Percentiles rank a stretch among this genome's conserved stretches.
Conservation (phyloP, 805 yeast genomes). For the Candida silvatica region DNA sequence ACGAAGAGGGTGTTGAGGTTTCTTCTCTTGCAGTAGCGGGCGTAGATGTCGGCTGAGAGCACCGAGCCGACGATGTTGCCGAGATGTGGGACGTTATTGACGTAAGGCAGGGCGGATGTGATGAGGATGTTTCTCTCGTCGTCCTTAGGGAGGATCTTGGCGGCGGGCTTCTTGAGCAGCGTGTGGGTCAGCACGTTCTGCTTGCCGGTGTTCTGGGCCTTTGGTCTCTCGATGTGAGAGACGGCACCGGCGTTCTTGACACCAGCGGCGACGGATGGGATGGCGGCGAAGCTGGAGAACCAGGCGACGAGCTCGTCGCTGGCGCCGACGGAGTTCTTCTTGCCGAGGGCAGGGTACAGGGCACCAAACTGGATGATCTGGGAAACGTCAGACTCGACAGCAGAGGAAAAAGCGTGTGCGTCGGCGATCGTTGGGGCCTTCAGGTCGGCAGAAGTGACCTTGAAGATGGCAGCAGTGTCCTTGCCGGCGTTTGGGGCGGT, state of each 20-base stretch:
- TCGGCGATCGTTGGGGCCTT: background rate
- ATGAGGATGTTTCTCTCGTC: slow-evolving; percentile 75
- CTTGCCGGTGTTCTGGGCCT: slow-evolving; percentile 34
- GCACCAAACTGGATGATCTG: slow-evolving; percentile 55
- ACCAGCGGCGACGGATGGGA: slow-evolving; percentile 35
- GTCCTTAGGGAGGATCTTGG: slow-evolving; percentile 54
- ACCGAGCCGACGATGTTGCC: slow-evolving; percentile 97
- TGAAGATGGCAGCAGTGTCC: slow-evolving; percentile 11
- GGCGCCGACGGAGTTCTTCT: slow-evolving; percentile 1
- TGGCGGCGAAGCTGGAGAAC: slow-evolving; percentile 32
- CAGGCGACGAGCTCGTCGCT: slow-evolving; percentile 21
- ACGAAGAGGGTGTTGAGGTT: slow-evolving; percentile 78
- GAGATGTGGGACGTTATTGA: slow-evolving; percentile 95
- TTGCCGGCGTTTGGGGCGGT: slow-evolving; percentile 9
- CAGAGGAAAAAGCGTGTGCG: slow-evolving; percentile 8
- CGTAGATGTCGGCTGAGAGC: slow-evolving; percentile 85
- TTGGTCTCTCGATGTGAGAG: slow-evolving; percentile 33
- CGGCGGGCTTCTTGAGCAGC: slow-evolving; percentile 9
- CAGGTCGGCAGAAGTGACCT: slow-evolving; percentile 22
- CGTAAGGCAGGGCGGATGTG: slow-evolving; percentile 96
- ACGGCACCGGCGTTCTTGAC: slow-evolving; percentile 36
- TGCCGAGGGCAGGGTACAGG: slow-evolving; percentile 34
- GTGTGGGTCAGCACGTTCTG: slow-evolving; percentile 13
- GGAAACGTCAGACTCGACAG: slow-evolving; percentile 32
- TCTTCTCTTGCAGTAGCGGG: slow-evolving; percentile 85